Conservation (phyloP, 371 early-diverging fungal species). For the Mycotypha africana region DNA sequence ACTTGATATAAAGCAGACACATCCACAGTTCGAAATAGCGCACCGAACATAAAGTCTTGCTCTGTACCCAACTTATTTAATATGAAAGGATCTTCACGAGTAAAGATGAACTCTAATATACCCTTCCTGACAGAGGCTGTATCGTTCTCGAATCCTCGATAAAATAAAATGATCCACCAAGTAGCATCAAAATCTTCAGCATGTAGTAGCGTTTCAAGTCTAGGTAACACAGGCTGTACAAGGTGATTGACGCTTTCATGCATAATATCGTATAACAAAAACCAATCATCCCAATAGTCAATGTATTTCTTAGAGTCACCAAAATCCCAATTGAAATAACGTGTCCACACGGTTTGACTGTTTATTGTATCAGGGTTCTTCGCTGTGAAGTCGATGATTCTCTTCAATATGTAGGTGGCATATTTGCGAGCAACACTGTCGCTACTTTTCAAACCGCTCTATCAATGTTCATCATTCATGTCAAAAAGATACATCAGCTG, state of each 20-base stretch:
- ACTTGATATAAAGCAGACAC: slow-evolving; percentile 28
- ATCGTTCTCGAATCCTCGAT: slow-evolving; percentile 41
- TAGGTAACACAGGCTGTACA: slow-evolving; percentile 42
- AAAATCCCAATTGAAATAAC: slow-evolving; percentile 30
- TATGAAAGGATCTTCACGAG: slow-evolving; percentile 14
- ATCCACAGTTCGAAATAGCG: slow-evolving; percentile 32
- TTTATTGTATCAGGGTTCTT: slow-evolving; percentile 14
- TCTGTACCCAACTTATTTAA: slow-evolving; percentile 24
- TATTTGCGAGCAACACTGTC: slow-evolving; percentile 42
- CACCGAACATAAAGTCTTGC: slow-evolving; percentile 35
- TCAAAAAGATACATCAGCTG: background rate
- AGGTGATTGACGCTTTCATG: slow-evolving; percentile 52
- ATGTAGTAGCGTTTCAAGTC: slow-evolving; percentile 27
- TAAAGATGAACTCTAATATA: slow-evolving; percentile 36
- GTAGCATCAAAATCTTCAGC: slow-evolving; percentile 26
- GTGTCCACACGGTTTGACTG: slow-evolving; percentile 24
- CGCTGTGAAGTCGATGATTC: slow-evolving; percentile 33
- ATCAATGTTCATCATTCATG: background rate
- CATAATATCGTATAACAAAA: slow-evolving; percentile 51
- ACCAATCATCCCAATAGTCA: slow-evolving; percentile 54
- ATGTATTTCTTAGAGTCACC: slow-evolving; percentile 17
- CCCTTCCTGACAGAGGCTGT: slow-evolving; percentile 31
- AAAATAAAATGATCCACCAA: slow-evolving; percentile 41
- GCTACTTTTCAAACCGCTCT: slow-evolving; percentile 40
- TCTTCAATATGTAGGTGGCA: slow-evolving; percentile 35